phyloP scores from a whole-genome alignment of 2,329 filamentous ascomycete genomes.

The Neocatenulostroma microsporum region DNA sequence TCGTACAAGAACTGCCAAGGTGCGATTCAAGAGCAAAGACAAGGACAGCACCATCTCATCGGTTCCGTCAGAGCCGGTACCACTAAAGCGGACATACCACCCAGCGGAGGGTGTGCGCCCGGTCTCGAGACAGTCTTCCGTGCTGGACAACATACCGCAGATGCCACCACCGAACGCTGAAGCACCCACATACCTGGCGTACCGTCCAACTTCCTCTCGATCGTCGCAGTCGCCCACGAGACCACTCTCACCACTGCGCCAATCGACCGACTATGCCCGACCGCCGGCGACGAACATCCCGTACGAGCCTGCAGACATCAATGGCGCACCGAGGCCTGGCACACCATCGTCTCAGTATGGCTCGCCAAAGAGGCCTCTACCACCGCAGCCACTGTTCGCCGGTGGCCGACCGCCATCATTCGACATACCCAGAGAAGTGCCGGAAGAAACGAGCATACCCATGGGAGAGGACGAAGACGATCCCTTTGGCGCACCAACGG shows the following conservation, averaged over 20 bases:
- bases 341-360: conserved; percentile 86
- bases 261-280: conserved; percentile 56
- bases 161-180: conserved; percentile 53
- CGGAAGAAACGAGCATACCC: conserved; percentile 63
- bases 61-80: conserved; percentile 30
- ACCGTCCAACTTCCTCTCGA: conserved; percentile 46
- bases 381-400: conserved; percentile 79
- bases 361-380: conserved; percentile 77
- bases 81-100: conserved; percentile 43
- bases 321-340: conserved; percentile 82
- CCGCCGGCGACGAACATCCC: conserved; percentile 62
- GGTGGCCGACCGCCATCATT: conserved; percentile 41
- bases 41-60: conserved; percentile 26
- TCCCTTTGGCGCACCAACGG: conserved; percentile 60
- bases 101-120: conserved; percentile 39
- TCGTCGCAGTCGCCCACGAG: conserved; percentile 44
- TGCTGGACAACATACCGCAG: conserved; percentile 43
- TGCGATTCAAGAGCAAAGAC: conserved; percentile 25
- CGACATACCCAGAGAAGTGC: conserved; percentile 32
- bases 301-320: conserved; percentile 82
- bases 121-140: conserved; percentile 42
- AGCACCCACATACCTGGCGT: conserved; percentile 57
- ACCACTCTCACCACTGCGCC: conserved; percentile 50
- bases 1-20: conserved; percentile 24
- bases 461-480: conserved; percentile 46